Evolutionary conservation across 192 early-diverging fungal genomes (phyloP).

Genomic region (Coemansia sp.): DNA sequence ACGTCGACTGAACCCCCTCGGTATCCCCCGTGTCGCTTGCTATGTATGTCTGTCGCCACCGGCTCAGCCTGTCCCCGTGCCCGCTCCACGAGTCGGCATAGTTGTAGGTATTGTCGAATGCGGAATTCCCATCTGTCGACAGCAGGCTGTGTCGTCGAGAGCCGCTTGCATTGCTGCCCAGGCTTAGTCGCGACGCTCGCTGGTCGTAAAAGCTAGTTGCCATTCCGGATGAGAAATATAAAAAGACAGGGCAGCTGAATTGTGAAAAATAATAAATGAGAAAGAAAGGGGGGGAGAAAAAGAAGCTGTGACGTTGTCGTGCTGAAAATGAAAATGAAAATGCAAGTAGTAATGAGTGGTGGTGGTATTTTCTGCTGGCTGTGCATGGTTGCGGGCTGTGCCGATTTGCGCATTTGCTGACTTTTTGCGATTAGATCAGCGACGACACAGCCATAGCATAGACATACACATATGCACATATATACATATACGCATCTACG

Average conservation of each 20-base stretch:
- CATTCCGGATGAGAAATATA: constrained; percentile 3
- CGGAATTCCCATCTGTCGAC: constrained; percentile 13
- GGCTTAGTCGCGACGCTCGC: constrained; percentile 19
- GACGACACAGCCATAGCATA: no score
- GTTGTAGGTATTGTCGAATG: constrained; percentile 11
- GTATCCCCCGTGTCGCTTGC: constrained; percentile 44
- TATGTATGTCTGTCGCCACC: constrained; percentile 41
- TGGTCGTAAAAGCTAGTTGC: constrained; percentile 15
- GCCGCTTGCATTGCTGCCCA: constrained; percentile 28
- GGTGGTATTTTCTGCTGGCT: no score
- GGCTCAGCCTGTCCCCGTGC: constrained; percentile 15
- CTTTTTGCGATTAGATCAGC: no score
- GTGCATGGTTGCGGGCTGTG: not conserved
- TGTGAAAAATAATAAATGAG: not conserved
- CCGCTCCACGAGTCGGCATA: constrained; percentile 13
- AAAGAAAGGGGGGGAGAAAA: not conserved
- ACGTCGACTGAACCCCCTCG: constrained; percentile 43
- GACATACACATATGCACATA: no score
- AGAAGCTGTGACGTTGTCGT: no score
- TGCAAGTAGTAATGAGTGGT: no score
- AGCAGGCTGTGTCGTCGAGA: constrained; percentile 49
- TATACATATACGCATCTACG: no score
- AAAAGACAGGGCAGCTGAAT: no score
- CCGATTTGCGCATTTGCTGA: no score
- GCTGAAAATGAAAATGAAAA: no score